phyloP scores from a whole-genome alignment of 352 stramenopile species.

The Phytophthora citricola region DNA sequence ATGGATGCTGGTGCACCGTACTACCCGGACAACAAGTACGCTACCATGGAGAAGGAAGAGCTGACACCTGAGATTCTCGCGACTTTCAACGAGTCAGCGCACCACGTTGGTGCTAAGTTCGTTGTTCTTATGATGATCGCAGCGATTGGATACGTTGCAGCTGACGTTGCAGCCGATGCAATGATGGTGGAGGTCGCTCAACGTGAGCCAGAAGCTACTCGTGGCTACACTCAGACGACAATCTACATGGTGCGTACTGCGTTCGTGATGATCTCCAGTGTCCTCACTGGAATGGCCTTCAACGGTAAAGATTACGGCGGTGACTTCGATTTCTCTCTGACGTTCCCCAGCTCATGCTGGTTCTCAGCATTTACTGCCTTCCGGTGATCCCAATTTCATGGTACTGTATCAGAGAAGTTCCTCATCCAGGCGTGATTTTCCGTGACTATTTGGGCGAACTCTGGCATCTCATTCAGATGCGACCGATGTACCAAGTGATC shows the following conservation, averaged over 20 bases:
- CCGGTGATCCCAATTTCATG: constrained; percentile 55
- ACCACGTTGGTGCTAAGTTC: constrained; percentile 44
- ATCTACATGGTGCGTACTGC: constrained; percentile 50
- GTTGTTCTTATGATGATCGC: constrained; percentile 61
- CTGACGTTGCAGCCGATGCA: constrained; percentile 51
- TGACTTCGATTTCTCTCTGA: constrained; percentile 55
- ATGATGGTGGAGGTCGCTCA: constrained; percentile 55
- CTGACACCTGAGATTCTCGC: constrained; percentile 33
- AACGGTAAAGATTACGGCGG: constrained; percentile 63
- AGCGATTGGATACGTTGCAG: constrained; percentile 48
- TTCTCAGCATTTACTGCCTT: constrained; percentile 42
- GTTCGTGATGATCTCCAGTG: constrained; percentile 47
- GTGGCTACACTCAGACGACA: constrained; percentile 41
- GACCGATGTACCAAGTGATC: constrained; percentile 55
- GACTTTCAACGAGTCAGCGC: constrained; percentile 41
- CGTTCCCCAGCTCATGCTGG: constrained; percentile 50
- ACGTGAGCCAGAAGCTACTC: constrained; percentile 38
- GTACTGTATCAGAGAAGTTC: constrained; percentile 56
- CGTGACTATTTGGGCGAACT: constrained; percentile 48
- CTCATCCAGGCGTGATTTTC: constrained; percentile 37
- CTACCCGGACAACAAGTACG: constrained; percentile 41
- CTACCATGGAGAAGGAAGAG: constrained; percentile 25
- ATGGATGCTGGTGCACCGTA: constrained; percentile 49
- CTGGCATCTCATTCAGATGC: constrained; percentile 42
- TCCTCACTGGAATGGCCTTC: constrained; percentile 50